phyloP scores from a whole-genome alignment of 2,329 filamentous ascomycete species.

The Colletotrichum noveboracense region DNA sequence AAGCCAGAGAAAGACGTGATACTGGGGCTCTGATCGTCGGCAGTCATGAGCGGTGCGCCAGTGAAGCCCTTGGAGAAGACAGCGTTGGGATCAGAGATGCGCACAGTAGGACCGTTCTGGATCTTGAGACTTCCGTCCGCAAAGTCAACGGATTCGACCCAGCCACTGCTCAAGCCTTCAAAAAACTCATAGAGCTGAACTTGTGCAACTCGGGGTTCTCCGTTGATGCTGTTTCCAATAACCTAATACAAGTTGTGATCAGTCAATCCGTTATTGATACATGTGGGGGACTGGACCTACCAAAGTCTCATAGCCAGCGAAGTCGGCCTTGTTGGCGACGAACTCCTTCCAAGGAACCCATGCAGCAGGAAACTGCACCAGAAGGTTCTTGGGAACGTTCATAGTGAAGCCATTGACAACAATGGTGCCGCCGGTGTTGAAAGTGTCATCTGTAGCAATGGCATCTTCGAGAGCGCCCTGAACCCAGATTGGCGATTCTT shows the following conservation, averaged over 20 bases:
- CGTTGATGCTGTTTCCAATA: conserved; percentile 40
- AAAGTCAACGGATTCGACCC: conserved; percentile 38
- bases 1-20: conserved; percentile 53
- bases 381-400: conserved; percentile 52
- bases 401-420: conserved; percentile 49
- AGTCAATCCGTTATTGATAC: background rate
- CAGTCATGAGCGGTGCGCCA: conserved; percentile 43
- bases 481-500: conserved; percentile 34
- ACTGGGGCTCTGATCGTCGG: conserved; percentile 51
- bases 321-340: conserved; percentile 31
- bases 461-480: conserved; percentile 38
- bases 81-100: conserved; percentile 48
- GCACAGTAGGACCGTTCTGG: conserved; percentile 33
- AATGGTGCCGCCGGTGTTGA: conserved; percentile 51
- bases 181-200: conserved; percentile 38
- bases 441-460: conserved; percentile 34
- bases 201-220: conserved; percentile 35
- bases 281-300: conserved; percentile 25
- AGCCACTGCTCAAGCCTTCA: conserved; percentile 38
- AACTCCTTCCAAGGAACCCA: conserved; percentile 49
- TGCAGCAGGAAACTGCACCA: conserved; percentile 52
- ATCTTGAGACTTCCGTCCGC: conserved; percentile 35
- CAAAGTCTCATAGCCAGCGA: conserved; percentile 39
- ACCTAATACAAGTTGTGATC: conserved; percentile 28
- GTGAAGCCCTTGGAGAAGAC: conserved; percentile 37